A percentile compares a stretch with the other conserved stretches of the same genome.
Evolutionary conservation across 352 stramenopile genomes (phyloP).

Genomic region (Phytophthora melonis): DNA sequence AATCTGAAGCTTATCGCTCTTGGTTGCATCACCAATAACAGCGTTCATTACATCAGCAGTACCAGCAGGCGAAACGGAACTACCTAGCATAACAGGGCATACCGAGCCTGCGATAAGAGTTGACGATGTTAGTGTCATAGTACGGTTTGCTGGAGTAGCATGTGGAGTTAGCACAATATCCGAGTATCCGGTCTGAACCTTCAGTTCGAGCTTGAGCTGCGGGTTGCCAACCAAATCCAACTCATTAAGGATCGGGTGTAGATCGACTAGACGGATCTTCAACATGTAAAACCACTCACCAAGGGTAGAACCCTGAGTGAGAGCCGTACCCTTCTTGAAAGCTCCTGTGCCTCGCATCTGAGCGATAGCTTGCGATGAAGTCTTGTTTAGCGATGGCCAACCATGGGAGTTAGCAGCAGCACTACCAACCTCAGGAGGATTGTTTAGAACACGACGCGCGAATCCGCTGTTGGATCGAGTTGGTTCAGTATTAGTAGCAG

Average conservation of each 20-base stretch:
- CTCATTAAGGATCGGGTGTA: neutral
- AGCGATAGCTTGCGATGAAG: neutral
- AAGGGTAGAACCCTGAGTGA: too few species aligned
- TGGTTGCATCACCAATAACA: too few species aligned
- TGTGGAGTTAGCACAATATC: neutral
- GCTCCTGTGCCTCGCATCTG: conserved; percentile 2
- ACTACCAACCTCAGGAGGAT: neutral
- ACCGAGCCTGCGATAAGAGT: too few species aligned
- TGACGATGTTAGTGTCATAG: neutral
- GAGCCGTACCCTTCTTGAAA: neutral
- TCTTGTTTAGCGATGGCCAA: neutral
- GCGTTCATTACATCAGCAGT: too few species aligned
- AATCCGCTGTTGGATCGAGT: too few species aligned
- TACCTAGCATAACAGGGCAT: neutral
- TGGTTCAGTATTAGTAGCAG: too few species aligned
- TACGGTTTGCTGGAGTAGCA: too few species aligned
- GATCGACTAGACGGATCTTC: neutral
- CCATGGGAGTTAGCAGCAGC: neutral
- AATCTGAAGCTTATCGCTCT: too few species aligned
- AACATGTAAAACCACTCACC: conserved; percentile 2
- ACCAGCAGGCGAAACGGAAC: too few species aligned
- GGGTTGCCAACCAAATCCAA: neutral
- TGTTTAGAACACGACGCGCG: neutral
- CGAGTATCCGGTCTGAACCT: neutral
- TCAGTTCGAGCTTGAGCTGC: neutral